Conservation (phyloP, 2,329 filamentous ascomycete species). For the Colletotrichum brevisporum region DNA sequence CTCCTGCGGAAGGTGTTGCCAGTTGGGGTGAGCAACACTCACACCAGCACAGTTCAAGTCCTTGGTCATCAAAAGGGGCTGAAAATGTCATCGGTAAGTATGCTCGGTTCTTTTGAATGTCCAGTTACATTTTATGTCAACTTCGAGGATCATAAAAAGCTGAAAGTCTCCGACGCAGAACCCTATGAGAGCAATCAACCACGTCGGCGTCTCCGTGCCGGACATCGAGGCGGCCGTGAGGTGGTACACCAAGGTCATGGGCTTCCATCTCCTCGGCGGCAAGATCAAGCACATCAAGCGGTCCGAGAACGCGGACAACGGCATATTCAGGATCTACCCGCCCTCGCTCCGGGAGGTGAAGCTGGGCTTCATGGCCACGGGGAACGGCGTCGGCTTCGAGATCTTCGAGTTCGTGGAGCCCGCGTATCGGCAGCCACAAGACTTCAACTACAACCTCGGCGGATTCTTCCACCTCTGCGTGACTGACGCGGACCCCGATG, state of each 20-base stretch:
- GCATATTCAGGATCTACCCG: slow-evolving; percentile 50
- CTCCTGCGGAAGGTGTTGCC: no score
- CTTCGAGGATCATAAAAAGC: neutral
- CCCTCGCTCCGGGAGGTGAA: slow-evolving; percentile 47
- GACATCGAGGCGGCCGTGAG: slow-evolving; percentile 23
- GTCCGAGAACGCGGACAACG: slow-evolving; percentile 42
- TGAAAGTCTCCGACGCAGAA: neutral
- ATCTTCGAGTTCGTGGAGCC: slow-evolving; percentile 51
- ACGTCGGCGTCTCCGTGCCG: neutral
- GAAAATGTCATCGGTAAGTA: no score
- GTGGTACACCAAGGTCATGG: slow-evolving; percentile 39
- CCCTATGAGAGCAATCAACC: neutral
- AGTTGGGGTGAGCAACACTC: no score
- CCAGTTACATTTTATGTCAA: neutral
- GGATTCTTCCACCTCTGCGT: slow-evolving; percentile 53
- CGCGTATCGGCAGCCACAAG: slow-evolving; percentile 28
- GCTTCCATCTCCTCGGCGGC: slow-evolving; percentile 29
- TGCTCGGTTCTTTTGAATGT: no score
- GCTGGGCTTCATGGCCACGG: slow-evolving; percentile 47
- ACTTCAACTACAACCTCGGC: slow-evolving; percentile 45
- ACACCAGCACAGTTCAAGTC: no score
- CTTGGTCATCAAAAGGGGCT: no score
- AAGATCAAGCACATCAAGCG: slow-evolving; percentile 37
- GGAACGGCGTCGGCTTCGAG: slow-evolving; percentile 52
- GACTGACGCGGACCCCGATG: slow-evolving; percentile 49